Percentiles rank a stretch among this genome's conserved stretches.
These are phyloP conservation scores for Trichoderma parareesei DNA, from an alignment of 495 filamentous ascomycete species.

Conservation along the genomic window DNA sequence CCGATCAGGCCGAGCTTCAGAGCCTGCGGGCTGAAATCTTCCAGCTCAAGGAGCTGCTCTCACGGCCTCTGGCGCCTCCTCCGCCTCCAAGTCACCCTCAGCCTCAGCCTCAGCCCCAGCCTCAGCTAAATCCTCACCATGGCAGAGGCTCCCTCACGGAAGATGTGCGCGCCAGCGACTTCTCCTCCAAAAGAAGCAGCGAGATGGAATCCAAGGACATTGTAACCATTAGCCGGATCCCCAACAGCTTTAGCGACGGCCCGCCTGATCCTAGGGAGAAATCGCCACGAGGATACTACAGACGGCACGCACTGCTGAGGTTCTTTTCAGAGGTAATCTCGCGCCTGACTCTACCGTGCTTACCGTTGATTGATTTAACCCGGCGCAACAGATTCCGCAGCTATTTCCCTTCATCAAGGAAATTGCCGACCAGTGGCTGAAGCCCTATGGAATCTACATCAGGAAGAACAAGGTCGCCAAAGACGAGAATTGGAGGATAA, in stretches of 20 bases:
- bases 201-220: background rate
- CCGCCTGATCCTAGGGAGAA: conserved; percentile 16
- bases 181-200: background rate
- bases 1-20: conserved; percentile 14
- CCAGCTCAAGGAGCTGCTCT: conserved; percentile 15
- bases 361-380: background rate
- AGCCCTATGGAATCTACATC: conserved; percentile 24
- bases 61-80: background rate
- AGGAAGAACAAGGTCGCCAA: conserved; percentile 21
- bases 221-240: background rate
- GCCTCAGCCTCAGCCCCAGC: no score
- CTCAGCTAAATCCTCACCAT: background rate
- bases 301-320: conserved; percentile 18
- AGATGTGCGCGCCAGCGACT: background rate
- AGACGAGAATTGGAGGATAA: conserved; percentile 18
- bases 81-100: no score
- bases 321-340: conserved; percentile 20
- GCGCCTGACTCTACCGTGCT: background rate
- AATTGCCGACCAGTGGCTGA: conserved; percentile 28
- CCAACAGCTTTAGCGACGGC: background rate
- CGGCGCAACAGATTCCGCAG: conserved; percentile 14
- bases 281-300: conserved; percentile 17
- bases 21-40: background rate
- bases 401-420: conserved; percentile 26
- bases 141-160: background rate